Conservation (phyloP, 1,284 basidiomycete genomes). For the Puccinia hordei region DNA sequence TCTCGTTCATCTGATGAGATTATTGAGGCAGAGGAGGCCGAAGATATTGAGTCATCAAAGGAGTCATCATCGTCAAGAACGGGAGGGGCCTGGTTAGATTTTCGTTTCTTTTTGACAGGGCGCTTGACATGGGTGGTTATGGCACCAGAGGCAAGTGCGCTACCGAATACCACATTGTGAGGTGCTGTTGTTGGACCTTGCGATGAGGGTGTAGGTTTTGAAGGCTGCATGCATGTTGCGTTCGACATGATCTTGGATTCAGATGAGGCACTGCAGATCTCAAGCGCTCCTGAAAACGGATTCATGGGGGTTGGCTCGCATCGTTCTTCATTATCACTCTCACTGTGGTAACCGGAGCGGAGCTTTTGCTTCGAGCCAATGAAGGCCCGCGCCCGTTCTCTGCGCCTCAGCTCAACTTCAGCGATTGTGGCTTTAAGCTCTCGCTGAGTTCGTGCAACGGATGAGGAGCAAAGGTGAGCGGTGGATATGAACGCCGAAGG, state of each 20-base stretch:
- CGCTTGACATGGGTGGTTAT: slow-evolving; percentile 17
- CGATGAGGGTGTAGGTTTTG: slow-evolving; percentile 2
- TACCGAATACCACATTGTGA: slow-evolving; percentile 8
- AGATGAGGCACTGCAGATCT: slow-evolving; percentile 20
- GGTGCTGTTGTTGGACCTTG: neutral
- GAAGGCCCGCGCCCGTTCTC: slow-evolving; percentile 20
- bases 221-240: neutral
- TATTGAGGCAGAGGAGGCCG: neutral
- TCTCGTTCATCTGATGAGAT: slow-evolving; percentile 2
- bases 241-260: neutral
- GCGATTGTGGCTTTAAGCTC: slow-evolving; percentile 16
- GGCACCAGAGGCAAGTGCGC: slow-evolving; percentile 30
- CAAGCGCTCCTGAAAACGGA: slow-evolving; percentile 35
- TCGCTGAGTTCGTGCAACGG: slow-evolving; percentile 29
- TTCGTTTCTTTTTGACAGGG: slow-evolving; percentile 11
- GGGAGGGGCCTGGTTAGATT: neutral
- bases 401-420: slow-evolving; percentile 33
- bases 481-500: slow-evolving; percentile 45
- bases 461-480: slow-evolving; percentile 37
- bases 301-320: slow-evolving; percentile 15
- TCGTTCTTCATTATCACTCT: slow-evolving; percentile 13
- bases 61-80: slow-evolving; percentile 18
- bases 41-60: slow-evolving; percentile 23
- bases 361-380: slow-evolving; percentile 31
- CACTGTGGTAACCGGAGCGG: slow-evolving; percentile 41